A percentile compares a stretch with the other conserved stretches of the same genome.
Evolutionary conservation across 257 asterid genomes (phyloP).

Genomic region (Nicotiana undulata): DNA sequence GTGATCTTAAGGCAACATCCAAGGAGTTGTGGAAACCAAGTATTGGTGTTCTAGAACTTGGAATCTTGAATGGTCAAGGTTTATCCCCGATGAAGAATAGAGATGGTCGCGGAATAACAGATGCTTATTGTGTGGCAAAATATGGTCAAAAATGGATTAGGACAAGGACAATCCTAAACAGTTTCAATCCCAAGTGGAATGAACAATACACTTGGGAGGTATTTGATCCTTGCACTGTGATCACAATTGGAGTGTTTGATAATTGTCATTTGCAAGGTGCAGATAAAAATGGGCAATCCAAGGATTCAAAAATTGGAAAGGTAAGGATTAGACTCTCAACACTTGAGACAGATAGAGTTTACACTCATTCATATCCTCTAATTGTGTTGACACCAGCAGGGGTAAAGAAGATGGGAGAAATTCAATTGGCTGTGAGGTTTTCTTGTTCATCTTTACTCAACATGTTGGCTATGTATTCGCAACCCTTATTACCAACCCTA

Average conservation of each 20-base stretch:
- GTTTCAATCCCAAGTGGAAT: slow-evolving; percentile 71
- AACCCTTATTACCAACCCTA: slow-evolving; percentile 53
- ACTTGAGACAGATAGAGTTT: slow-evolving; percentile 62
- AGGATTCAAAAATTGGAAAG: slow-evolving; percentile 70
- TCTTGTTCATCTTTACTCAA: slow-evolving; percentile 53
- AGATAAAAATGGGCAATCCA: slow-evolving; percentile 26
- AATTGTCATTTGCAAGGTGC: slow-evolving; percentile 63
- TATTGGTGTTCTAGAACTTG: slow-evolving; percentile 77
- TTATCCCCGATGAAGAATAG: slow-evolving; percentile 57
- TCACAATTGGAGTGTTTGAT: slow-evolving; percentile 70
- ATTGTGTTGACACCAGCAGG: slow-evolving; percentile 57
- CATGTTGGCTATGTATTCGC: slow-evolving; percentile 45
- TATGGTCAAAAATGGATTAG: slow-evolving; percentile 95
- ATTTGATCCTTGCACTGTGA: slow-evolving; percentile 79
- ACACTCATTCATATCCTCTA: slow-evolving; percentile 76
- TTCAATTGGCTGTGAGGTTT: slow-evolving; percentile 76
- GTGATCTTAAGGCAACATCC: slow-evolving; percentile 72
- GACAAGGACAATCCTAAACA: slow-evolving; percentile 60
- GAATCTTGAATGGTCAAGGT: slow-evolving; percentile 70
- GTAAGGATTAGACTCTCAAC: slow-evolving; percentile 71
- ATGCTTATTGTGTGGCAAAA: slow-evolving; percentile 90
- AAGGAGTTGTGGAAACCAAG: slow-evolving; percentile 80
- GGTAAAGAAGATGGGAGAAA: slow-evolving; percentile 77
- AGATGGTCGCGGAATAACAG: slow-evolving; percentile 57
- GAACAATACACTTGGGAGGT: slow-evolving; percentile 96